Percentiles rank a stretch among this genome's conserved stretches.
phyloP scores from a whole-genome alignment of 768 basidiomycete genomes.

The Lactifluus volemus region DNA sequence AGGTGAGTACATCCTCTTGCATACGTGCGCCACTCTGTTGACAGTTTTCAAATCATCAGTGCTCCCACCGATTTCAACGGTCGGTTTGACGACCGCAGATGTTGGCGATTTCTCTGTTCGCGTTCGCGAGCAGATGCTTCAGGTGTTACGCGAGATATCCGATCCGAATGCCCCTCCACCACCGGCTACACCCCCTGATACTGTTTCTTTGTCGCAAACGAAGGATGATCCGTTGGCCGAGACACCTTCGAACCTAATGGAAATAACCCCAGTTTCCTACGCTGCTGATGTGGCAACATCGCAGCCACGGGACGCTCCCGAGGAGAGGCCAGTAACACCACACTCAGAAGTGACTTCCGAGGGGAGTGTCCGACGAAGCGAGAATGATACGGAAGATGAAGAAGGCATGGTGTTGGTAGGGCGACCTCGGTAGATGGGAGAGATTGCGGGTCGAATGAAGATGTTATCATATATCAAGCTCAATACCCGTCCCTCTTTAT shows the following conservation, averaged over 20 bases:
- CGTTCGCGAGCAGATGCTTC: conserved; percentile 75
- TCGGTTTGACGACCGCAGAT: conserved; percentile 60
- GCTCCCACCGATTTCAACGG: conserved; percentile 80
- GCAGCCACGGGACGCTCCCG: not conserved
- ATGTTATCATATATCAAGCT: conserved; percentile 1
- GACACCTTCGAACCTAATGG: not conserved
- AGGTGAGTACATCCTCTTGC: conserved; percentile 30
- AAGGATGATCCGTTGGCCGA: not conserved
- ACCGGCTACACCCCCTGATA: not conserved
- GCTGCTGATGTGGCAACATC: not conserved
- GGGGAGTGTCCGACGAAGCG: conserved; percentile 38
- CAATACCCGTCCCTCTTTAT: not conserved
- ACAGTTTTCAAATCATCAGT: conserved; percentile 40
- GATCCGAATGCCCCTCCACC: conserved; percentile 32
- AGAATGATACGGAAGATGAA: conserved; percentile 64
- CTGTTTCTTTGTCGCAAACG: not conserved
- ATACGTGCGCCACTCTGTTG: not conserved
- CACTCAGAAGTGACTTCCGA: conserved; percentile 26
- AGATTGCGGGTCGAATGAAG: not conserved
- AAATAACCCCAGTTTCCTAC: conserved; percentile 6
- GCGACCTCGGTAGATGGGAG: conserved; percentile 33
- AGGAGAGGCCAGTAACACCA: conserved; percentile 14
- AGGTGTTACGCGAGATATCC: conserved; percentile 70
- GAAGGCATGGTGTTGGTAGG: conserved; percentile 77
- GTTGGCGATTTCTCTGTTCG: conserved; percentile 54